Conservation (phyloP, 345 rosid genomes). For the Eucalyptus marginata region DNA sequence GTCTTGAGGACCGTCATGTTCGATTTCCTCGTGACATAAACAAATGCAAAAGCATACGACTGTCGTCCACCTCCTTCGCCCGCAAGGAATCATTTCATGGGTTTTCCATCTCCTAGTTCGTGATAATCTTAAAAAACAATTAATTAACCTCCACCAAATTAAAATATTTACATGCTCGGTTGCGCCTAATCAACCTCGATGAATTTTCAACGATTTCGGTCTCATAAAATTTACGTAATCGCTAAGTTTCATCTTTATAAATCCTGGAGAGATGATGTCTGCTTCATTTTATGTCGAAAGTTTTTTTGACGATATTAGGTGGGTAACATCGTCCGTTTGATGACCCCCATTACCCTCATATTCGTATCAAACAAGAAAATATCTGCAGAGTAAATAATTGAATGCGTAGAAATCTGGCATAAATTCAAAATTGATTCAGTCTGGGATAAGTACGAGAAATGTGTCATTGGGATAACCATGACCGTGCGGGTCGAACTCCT, state of each 20-base stretch:
- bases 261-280: background rate
- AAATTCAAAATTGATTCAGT: background rate
- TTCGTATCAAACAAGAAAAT: background rate
- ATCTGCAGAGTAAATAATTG: background rate
- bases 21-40: background rate
- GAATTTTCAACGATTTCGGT: background rate
- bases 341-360: background rate
- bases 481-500: background rate
- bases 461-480: background rate
- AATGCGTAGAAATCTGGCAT: background rate
- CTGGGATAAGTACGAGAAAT: background rate
- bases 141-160: background rate
- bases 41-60: background rate
- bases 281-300: background rate
- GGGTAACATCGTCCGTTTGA: background rate
- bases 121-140: background rate
- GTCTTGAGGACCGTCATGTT: background rate
- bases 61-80: background rate
- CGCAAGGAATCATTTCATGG: background rate
- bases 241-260: too few species aligned
- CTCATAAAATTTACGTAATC: background rate
- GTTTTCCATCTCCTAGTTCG: background rate
- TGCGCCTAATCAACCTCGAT: background rate
- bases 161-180: background rate
- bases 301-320: background rate